A percentile compares a stretch with the other conserved stretches of the same genome.
phyloP scores from a whole-genome alignment of 495 filamentous ascomycete genomes.

The Neurospora hispaniola region DNA sequence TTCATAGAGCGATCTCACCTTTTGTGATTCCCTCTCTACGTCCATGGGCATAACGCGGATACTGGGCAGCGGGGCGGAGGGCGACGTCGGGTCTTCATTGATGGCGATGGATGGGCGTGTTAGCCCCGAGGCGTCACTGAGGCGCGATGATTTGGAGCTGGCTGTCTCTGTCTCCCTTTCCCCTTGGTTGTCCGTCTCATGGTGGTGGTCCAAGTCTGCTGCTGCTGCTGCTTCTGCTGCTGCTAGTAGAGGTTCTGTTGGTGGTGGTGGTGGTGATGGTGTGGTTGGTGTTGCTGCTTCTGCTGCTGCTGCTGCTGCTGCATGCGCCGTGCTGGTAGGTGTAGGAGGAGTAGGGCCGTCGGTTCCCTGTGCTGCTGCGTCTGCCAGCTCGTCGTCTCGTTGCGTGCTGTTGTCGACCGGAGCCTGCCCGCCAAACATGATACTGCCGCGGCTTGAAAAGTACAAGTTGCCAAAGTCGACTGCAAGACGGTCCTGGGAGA shows the following conservation, averaged over 20 bases:
- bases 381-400: neutral
- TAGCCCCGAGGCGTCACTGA: neutral
- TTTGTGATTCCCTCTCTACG: slow-evolving; percentile 74
- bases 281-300: neutral
- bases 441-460: slow-evolving; percentile 53
- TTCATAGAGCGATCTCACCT: slow-evolving; percentile 88
- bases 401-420: slow-evolving; percentile 1
- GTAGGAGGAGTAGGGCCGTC: neutral
- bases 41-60: slow-evolving; percentile 60
- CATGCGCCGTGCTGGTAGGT: neutral
- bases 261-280: neutral
- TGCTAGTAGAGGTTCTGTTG: neutral
- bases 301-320: neutral
- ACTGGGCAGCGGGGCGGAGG: slow-evolving; percentile 22
- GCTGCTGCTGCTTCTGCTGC: neutral
- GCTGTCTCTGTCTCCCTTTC: neutral
- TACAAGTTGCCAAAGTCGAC: slow-evolving; percentile 39
- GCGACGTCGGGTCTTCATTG: slow-evolving; percentile 11
- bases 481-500: slow-evolving; percentile 41
- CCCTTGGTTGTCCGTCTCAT: neutral
- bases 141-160: neutral
- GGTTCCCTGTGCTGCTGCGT: neutral
- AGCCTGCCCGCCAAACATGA: slow-evolving; percentile 44
- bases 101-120: neutral
- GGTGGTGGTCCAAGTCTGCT: neutral